These are phyloP conservation scores for Thielaviopsis euricoi DNA, from an alignment of 2,329 filamentous ascomycete genomes.

Conservation along the genomic window DNA sequence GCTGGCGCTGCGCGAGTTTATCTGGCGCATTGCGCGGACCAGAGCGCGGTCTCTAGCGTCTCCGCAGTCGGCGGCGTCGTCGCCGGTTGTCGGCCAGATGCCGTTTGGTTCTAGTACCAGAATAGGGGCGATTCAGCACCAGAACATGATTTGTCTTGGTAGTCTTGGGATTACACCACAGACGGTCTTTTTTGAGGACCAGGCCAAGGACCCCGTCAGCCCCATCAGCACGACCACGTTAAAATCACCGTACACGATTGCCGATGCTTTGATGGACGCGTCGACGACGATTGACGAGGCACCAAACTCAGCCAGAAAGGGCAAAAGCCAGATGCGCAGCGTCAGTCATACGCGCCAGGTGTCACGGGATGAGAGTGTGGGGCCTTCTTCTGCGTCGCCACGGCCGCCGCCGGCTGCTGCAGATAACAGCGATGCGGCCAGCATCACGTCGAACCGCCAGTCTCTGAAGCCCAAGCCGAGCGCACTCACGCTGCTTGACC, in stretches of 20 bases:
- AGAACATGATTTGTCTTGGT: conserved; percentile 57
- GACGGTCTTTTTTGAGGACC: conserved; percentile 75
- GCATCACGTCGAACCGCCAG: conserved; percentile 9
- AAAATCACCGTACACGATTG: conserved; percentile 54
- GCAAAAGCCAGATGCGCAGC: conserved; percentile 23
- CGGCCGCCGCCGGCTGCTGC: background rate
- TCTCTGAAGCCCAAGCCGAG: conserved; percentile 32
- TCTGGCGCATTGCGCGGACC: conserved; percentile 69
- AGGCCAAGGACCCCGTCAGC: conserved; percentile 23
- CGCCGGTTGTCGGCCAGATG: conserved; percentile 15
- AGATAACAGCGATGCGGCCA: conserved; percentile 10
- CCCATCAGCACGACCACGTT: conserved; percentile 15
- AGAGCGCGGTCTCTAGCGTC: conserved; percentile 37
- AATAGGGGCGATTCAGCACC: conserved; percentile 27
- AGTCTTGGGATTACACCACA: conserved; percentile 65
- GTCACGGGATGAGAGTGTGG: conserved; percentile 4
- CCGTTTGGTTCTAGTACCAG: background rate
- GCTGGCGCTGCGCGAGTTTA: conserved; percentile 71
- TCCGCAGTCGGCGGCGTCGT: conserved; percentile 19
- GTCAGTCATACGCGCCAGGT: conserved; percentile 5
- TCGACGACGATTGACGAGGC: conserved; percentile 72
- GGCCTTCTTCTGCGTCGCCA: background rate
- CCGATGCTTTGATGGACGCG: conserved; percentile 80
- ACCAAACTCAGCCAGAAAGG: conserved; percentile 25
- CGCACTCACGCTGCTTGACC: conserved; percentile 40